phyloP scores from a whole-genome alignment of 2,329 filamentous ascomycete genomes.

The Calonectria honghensis region DNA sequence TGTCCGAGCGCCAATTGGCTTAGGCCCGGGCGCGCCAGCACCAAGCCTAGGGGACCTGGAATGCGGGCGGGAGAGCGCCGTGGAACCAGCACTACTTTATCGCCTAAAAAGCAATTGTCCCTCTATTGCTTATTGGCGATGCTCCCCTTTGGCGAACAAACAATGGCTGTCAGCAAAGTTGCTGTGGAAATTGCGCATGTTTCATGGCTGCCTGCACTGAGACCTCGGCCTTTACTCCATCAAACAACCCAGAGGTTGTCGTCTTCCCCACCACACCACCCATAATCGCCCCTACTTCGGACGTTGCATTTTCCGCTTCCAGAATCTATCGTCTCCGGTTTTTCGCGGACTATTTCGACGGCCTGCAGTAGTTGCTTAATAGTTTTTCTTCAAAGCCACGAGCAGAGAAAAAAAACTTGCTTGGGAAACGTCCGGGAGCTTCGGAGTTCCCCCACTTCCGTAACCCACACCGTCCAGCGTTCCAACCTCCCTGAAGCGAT shows the following conservation, averaged over 20 bases:
- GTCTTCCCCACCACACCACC: constrained; percentile 24
- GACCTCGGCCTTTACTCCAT: constrained; percentile 24
- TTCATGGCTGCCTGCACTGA: constrained; percentile 20
- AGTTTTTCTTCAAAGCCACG: neutral
- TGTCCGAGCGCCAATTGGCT: constrained; percentile 40
- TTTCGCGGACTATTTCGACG: constrained; percentile 4
- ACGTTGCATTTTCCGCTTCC: constrained; percentile 33
- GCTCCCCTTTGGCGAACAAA: constrained; percentile 24
- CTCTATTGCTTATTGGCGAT: neutral
- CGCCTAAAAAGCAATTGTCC: constrained; percentile 14
- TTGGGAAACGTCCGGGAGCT: neutral
- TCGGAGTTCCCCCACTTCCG: constrained; percentile 40
- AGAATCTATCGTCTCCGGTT: constrained; percentile 18
- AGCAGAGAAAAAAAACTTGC: neutral
- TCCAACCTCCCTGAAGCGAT: neutral
- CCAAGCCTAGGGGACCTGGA: constrained; percentile 13
- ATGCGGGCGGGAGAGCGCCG: constrained; percentile 45
- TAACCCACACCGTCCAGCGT: constrained; percentile 31
- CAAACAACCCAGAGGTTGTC: neutral
- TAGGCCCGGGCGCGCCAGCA: neutral
- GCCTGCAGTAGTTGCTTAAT: constrained; percentile 28
- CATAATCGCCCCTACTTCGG: constrained; percentile 31
- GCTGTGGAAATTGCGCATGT: constrained; percentile 23
- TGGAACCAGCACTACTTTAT: constrained; percentile 30
- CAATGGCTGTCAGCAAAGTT: constrained; percentile 33